These are phyloP conservation scores for Blastomyces gilchristii DNA, from an alignment of 2,329 filamentous ascomycete species.

Conservation along the genomic window DNA sequence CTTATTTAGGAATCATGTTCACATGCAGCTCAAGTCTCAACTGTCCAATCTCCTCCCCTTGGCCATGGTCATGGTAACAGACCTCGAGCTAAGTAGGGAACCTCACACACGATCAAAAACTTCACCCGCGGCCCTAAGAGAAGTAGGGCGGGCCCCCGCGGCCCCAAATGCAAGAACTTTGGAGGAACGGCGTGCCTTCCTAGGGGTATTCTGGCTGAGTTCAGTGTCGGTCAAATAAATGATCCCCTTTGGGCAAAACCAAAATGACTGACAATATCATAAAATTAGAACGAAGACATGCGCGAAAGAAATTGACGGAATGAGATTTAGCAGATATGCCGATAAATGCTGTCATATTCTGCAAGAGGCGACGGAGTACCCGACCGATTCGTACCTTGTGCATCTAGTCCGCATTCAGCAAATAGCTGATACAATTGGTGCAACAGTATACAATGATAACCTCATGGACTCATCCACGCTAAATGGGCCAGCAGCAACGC, in stretches of 20 bases:
- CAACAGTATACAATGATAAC: background rate
- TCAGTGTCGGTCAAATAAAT: conserved; percentile 1
- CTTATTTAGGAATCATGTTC: conserved; percentile 1
- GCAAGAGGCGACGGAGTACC: background rate
- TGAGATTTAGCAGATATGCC: background rate
- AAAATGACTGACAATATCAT: background rate
- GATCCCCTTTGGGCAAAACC: background rate
- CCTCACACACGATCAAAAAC: background rate
- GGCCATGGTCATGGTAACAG: background rate
- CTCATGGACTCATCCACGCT: background rate
- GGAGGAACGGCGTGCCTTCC: background rate
- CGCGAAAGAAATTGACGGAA: background rate
- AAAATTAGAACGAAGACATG: background rate
- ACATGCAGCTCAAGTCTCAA: background rate
- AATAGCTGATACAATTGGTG: background rate
- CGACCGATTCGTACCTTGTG: background rate
- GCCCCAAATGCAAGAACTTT: background rate
- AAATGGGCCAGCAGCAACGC: background rate
- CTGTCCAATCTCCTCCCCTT: background rate
- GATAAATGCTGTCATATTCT: background rate
- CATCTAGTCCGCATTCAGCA: conserved; percentile 1
- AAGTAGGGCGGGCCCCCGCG: background rate
- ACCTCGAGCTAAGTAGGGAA: background rate
- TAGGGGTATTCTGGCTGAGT: conserved; percentile 1
- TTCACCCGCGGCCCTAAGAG: background rate